These are phyloP conservation scores for Paramecium octaurelia DNA, from an alignment of 73 alveolate genomes.

Conservation along the genomic window DNA sequence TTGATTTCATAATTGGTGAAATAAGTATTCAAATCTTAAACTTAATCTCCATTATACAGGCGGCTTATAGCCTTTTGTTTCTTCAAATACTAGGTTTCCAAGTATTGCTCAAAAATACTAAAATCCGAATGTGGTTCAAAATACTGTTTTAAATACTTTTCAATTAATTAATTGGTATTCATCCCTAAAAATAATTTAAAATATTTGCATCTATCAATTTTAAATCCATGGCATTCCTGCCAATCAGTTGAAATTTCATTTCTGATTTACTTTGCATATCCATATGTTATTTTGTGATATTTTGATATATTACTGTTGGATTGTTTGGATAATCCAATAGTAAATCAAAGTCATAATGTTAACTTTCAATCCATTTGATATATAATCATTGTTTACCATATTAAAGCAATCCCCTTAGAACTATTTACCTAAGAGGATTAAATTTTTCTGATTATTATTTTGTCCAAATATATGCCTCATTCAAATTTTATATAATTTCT, in stretches of 20 bases:
- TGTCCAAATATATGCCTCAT: neutral
- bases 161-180: neutral
- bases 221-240: neutral
- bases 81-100: neutral
- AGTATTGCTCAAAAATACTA: neutral
- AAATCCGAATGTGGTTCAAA: neutral
- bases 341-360: neutral
- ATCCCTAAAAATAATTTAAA: neutral
- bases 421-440: neutral
- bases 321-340: neutral
- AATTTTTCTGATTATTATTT: neutral
- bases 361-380: neutral
- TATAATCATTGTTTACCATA: neutral
- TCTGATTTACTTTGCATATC: neutral
- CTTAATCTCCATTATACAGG: constrained; percentile 22
- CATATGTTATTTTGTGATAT: neutral
- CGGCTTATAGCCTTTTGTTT: neutral
- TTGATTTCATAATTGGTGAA: neutral
- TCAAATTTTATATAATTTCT: neutral
- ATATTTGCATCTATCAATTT: neutral
- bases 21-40: neutral
- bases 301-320: neutral
- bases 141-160: neutral
- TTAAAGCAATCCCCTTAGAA: neutral
- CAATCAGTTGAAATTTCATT: neutral